These are phyloP conservation scores for Microbotryum lychnidis-dioicae DNA, from an alignment of 1,284 basidiomycete species.

Conservation along the genomic window DNA sequence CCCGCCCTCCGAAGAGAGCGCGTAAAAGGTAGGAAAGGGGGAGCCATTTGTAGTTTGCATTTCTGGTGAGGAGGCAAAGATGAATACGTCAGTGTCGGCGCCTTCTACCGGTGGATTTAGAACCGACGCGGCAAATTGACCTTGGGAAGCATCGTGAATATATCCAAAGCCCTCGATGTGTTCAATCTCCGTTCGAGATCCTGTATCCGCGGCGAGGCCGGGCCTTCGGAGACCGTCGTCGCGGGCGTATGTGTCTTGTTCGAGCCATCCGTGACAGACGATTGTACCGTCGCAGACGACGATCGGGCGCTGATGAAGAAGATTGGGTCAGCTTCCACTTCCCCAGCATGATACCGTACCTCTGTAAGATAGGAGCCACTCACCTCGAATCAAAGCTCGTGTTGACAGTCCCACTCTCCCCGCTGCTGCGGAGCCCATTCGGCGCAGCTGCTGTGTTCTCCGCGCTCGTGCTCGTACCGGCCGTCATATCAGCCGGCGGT, in stretches of 20 bases:
- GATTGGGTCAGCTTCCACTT: not conserved
- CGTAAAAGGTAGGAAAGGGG: constrained; percentile 68
- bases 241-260: constrained; percentile 14
- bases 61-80: constrained; percentile 49
- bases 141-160: constrained; percentile 94
- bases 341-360: not conserved
- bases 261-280: constrained; percentile 10
- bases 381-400: constrained; percentile 17
- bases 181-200: constrained; percentile 76
- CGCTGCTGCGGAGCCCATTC: not conserved
- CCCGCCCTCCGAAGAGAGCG: constrained; percentile 67
- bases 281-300: constrained; percentile 19
- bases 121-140: constrained; percentile 44
- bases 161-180: constrained; percentile 73
- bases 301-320: constrained; percentile 8
- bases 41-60: constrained; percentile 83
- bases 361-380: not conserved
- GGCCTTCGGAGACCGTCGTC: not conserved
- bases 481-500: no score
- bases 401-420: not conserved
- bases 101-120: no score
- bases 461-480: not conserved
- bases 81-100: not conserved
- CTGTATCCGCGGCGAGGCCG: constrained; percentile 9
- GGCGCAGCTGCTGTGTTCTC: no score